A percentile compares a stretch with the other conserved stretches of the same genome.
Evolutionary conservation across 805 yeast species (phyloP).

Genomic region (Pichia insulana): DNA sequence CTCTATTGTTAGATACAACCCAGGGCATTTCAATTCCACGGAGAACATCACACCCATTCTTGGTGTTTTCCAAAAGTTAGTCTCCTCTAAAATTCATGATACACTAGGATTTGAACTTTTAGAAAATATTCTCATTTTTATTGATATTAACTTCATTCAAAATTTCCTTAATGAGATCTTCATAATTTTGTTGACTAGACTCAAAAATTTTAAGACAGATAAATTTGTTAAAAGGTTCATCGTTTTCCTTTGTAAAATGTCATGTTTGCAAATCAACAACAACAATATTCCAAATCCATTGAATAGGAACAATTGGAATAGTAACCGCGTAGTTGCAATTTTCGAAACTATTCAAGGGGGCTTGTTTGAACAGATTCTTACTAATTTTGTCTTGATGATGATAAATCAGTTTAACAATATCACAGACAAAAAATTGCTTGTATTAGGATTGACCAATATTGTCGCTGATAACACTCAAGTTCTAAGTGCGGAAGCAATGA

Average conservation of each 20-base stretch:
- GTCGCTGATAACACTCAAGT: slow-evolving; percentile 32
- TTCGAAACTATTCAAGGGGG: slow-evolving; percentile 67
- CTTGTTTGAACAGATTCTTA: slow-evolving; percentile 42
- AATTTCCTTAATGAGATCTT: slow-evolving; percentile 65
- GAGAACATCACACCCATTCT: slow-evolving; percentile 62
- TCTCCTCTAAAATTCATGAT: slow-evolving; percentile 79
- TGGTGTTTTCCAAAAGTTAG: slow-evolving; percentile 93
- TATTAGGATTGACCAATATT: slow-evolving; percentile 40
- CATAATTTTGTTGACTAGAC: slow-evolving; percentile 64
- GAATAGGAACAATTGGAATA: slow-evolving; percentile 20
- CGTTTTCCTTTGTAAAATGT: slow-evolving; percentile 41
- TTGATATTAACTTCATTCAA: slow-evolving; percentile 43
- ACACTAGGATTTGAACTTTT: slow-evolving; percentile 76
- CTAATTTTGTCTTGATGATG: slow-evolving; percentile 43
- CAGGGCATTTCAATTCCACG: slow-evolving; percentile 30
- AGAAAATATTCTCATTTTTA: slow-evolving; percentile 52
- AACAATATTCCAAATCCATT: slow-evolving; percentile 12
- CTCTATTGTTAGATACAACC: slow-evolving; percentile 49
- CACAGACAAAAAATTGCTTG: slow-evolving; percentile 37
- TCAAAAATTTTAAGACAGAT: slow-evolving; percentile 76
- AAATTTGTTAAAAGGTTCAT: slow-evolving; percentile 66
- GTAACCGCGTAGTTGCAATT: slow-evolving; percentile 47
- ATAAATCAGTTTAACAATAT: slow-evolving; percentile 34
- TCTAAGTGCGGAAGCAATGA: slow-evolving; percentile 32
- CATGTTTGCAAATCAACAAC: slow-evolving; percentile 22